Evolutionary conservation across 805 yeast species (phyloP), one percentile per base, ranked within the genome.

Genomic region (Ogataea degrootiae): DNA sequence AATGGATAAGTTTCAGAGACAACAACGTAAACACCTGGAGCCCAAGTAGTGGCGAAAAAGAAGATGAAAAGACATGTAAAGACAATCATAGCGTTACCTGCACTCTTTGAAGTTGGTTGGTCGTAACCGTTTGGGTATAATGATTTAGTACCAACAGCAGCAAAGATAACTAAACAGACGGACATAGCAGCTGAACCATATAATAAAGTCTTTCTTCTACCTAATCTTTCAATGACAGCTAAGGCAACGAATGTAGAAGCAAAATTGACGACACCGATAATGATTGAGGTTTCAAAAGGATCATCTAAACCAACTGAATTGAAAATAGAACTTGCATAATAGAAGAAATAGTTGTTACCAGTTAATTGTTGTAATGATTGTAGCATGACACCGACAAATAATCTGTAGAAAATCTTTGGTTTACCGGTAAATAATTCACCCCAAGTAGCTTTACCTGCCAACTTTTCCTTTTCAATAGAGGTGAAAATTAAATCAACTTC

Each of bases 1-100:
- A 80, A 72, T 51, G 88, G 88, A 65, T 79, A 84, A 39, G 82
- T 68, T 65, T 84, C 91, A 40, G 87, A 77, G 22, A 82, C 79
- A 51, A 83, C 74, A 42, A 81, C 81, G 68, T 75, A 83, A 35
- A 80, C 79, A 52, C 81, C 79, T 48, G 89, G 87, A 37, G 87
- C 90, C 83, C 87, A 80, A n/a, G 89, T 80, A 23, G 80, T 73
- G 3, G 91, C 90, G 61, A 84, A 84, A 64, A 73, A 80, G 66
- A 80, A 71, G 48, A 84, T 79, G 69, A 74, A 84, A 44, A 82
- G 60, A 68, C 87, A 82, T 6, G 88, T 74, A 46, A 83, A 71
- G 57, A 75, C 75, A 59, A 84, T 81, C 86, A 84, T 79, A 11
- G 75, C 78, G 51, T 70, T 59, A 58, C 87, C 87, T 44, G 83